Percentiles rank a stretch among this genome's conserved stretches.
Evolutionary conservation across 164 flowering plant genomes (phyloP).

Genomic region (Magnolia sinica): DNA sequence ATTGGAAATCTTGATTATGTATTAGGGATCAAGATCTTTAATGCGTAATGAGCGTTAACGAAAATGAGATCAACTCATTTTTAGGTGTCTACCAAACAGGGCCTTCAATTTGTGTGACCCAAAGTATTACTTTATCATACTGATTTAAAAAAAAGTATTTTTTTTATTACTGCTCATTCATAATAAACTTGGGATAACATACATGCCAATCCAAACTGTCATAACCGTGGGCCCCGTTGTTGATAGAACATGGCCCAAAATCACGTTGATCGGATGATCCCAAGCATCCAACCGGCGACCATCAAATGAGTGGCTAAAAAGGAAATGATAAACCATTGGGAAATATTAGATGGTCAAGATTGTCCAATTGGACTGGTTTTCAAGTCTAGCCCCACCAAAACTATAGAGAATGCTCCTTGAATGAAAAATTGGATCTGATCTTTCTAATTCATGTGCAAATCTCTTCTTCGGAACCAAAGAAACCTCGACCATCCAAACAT

Average conservation of each 20-base stretch:
- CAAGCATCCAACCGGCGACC: neutral
- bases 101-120: too few species aligned
- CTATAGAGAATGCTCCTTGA: neutral
- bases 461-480: neutral
- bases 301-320: neutral
- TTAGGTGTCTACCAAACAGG: too few species aligned
- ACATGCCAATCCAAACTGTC: neutral
- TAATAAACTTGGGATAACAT: too few species aligned
- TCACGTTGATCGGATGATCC: neutral
- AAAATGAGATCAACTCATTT: too few species aligned
- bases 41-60: too few species aligned
- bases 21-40: too few species aligned
- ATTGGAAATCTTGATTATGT: too few species aligned
- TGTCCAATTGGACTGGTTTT: neutral
- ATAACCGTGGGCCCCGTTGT: neutral
- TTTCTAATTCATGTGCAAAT: neutral
- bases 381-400: neutral
- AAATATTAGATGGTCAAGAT: neutral
- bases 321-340: neutral
- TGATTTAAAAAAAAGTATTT: too few species aligned
- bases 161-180: too few species aligned
- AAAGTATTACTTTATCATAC: too few species aligned
- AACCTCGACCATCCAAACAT: neutral
- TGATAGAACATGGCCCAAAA: neutral
- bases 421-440: neutral